A percentile compares a stretch with the other conserved stretches of the same genome.
These are phyloP conservation scores for Torulaspora indica DNA, from an alignment of 805 yeast species.

Conservation along the genomic window DNA sequence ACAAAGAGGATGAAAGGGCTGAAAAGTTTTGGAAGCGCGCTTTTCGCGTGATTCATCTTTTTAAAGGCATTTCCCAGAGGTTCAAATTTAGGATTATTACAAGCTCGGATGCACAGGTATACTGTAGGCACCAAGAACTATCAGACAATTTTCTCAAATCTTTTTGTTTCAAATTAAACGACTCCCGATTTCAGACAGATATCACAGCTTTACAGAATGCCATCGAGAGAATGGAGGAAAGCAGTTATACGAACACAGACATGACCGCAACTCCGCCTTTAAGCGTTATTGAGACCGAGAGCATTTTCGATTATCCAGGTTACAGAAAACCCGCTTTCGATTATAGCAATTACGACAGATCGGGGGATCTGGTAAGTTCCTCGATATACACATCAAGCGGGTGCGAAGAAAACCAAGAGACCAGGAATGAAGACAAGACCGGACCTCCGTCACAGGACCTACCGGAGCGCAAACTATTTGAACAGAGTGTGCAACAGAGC, in stretches of 20 bases:
- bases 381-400: constrained; percentile 33
- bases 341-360: constrained; percentile 31
- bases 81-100: constrained; percentile 13
- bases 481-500: constrained; percentile 9
- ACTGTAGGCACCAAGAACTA: constrained; percentile 16
- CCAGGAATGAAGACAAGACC: background rate
- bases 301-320: constrained; percentile 33
- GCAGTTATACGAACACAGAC: constrained; percentile 22
- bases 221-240: constrained; percentile 20
- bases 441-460: background rate
- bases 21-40: constrained; percentile 35
- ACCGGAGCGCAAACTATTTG: constrained; percentile 10
- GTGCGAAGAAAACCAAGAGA: background rate
- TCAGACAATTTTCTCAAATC: constrained; percentile 17
- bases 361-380: constrained; percentile 34
- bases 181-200: constrained; percentile 2
- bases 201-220: constrained; percentile 6
- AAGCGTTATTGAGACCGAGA: constrained; percentile 29
- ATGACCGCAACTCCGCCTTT: constrained; percentile 21
- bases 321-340: constrained; percentile 30
- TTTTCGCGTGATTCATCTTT: constrained; percentile 30
- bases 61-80: constrained; percentile 30
- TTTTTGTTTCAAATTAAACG: constrained; percentile 26
- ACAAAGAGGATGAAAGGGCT: constrained; percentile 36
- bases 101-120: constrained; percentile 15